These are phyloP conservation scores for Pythium coloratum DNA, from an alignment of 352 stramenopile species.

Conservation along the genomic window DNA sequence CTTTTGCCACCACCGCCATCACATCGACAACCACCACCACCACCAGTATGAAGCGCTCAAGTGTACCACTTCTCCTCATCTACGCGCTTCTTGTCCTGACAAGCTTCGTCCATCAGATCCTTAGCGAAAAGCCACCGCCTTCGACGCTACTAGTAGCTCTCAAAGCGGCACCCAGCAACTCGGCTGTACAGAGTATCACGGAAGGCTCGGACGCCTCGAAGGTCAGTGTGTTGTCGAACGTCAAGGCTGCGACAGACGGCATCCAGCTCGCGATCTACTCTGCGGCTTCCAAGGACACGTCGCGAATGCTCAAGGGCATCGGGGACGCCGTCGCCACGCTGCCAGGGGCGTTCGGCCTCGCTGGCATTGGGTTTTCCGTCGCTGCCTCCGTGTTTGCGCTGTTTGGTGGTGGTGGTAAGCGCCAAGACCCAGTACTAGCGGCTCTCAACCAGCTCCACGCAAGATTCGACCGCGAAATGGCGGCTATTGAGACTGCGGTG, in stretches of 20 bases:
- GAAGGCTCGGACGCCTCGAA: slow-evolving; percentile 15
- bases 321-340: slow-evolving; percentile 38
- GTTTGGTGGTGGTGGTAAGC: background rate
- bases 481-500: slow-evolving; percentile 31
- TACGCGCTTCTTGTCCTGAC: background rate
- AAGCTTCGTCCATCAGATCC: background rate
- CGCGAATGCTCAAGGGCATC: slow-evolving; percentile 40
- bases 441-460: slow-evolving; percentile 32
- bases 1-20: slow-evolving; percentile 3
- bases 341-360: slow-evolving; percentile 34
- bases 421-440: slow-evolving; percentile 35
- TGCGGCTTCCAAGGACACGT: slow-evolving; percentile 29
- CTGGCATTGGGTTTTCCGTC: slow-evolving; percentile 48
- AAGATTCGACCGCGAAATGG: slow-evolving; percentile 32
- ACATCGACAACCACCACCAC: background rate
- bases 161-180: slow-evolving; percentile 10
- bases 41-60: background rate
- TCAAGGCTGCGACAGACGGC: slow-evolving; percentile 46
- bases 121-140: background rate
- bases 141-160: background rate
- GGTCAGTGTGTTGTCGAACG: slow-evolving; percentile 25
- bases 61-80: background rate
- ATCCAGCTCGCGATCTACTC: slow-evolving; percentile 43
- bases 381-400: slow-evolving; percentile 38
- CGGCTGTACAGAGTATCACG: slow-evolving; percentile 30